Evolutionary conservation across 441 rosid species (phyloP).

Genomic region (Pelargonium myrrhifolium): DNA sequence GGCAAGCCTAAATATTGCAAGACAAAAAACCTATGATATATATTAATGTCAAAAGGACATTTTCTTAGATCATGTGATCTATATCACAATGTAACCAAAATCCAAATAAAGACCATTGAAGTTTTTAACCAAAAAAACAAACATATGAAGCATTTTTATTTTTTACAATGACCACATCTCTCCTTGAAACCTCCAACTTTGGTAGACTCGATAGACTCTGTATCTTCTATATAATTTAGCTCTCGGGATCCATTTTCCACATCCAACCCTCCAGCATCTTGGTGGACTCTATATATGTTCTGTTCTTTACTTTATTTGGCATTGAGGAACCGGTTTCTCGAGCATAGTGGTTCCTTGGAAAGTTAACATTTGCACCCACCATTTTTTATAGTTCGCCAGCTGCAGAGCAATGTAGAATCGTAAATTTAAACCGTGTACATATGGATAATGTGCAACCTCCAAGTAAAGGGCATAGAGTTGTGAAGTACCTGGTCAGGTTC

Average conservation of each 20-base stretch:
- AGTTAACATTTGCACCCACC: conserved; percentile 47
- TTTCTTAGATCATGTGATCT: no score
- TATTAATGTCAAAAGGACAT: no score
- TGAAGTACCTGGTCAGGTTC: conserved; percentile 45
- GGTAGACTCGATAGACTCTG: background rate
- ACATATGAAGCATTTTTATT: background rate
- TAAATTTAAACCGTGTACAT: background rate
- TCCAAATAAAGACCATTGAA: no score
- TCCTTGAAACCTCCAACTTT: background rate
- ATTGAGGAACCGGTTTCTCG: conserved; percentile 64
- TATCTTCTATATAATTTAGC: background rate
- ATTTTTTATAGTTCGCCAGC: conserved; percentile 54
- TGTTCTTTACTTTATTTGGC: conserved; percentile 8
- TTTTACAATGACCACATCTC: background rate
- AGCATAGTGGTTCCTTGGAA: conserved; percentile 80
- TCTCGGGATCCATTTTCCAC: background rate
- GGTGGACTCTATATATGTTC: conserved; percentile 14
- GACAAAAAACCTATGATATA: no score
- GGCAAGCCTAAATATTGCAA: no score
- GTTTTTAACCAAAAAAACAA: no score
- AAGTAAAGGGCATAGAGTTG: background rate
- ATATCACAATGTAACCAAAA: no score
- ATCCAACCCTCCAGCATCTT: background rate
- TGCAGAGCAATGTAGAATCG: conserved; percentile 17
- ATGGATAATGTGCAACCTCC: background rate